phyloP scores from a whole-genome alignment of 2,329 filamentous ascomycete species.

The Dactylellina drechsleri region DNA sequence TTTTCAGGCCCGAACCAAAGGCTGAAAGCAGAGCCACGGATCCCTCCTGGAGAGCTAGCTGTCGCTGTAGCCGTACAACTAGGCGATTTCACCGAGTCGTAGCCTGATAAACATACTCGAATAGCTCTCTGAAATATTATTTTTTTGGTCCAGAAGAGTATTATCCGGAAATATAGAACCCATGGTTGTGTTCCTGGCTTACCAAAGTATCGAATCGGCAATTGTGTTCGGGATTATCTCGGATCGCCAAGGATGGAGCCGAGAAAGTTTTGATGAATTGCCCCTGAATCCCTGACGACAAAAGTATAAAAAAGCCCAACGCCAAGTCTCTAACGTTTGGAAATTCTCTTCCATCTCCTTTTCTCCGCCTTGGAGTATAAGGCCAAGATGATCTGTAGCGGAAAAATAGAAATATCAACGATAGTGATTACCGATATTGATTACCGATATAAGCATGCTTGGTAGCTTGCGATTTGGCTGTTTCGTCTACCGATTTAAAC shows the following conservation, averaged over 20 bases:
- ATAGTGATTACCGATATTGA: slow-evolving; percentile 1
- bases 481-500: slow-evolving; percentile 5
- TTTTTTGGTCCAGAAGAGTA: background rate
- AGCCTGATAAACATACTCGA: background rate
- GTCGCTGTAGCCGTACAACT: too few species aligned
- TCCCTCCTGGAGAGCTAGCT: too few species aligned
- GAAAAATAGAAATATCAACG: slow-evolving; percentile 1
- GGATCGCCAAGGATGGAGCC: background rate
- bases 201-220: slow-evolving; percentile 18
- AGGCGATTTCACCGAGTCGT: too few species aligned
- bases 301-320: slow-evolving; percentile 3
- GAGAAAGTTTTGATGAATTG: background rate
- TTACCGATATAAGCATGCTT: background rate
- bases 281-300: slow-evolving; percentile 5
- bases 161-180: slow-evolving; percentile 7
- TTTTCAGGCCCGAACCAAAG: too few species aligned
- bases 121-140: background rate
- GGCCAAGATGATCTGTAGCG: slow-evolving; percentile 7
- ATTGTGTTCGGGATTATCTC: slow-evolving; percentile 9
- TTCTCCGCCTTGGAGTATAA: slow-evolving; percentile 1
- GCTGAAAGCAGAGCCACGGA: too few species aligned
- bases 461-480: background rate
- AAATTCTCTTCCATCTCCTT: background rate
- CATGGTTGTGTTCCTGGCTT: slow-evolving; percentile 18
- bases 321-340: slow-evolving; percentile 5